Percentiles rank a stretch among this genome's conserved stretches.
phyloP scores from a whole-genome alignment of 257 asterid genomes.

The Thymus mandschuricus region DNA sequence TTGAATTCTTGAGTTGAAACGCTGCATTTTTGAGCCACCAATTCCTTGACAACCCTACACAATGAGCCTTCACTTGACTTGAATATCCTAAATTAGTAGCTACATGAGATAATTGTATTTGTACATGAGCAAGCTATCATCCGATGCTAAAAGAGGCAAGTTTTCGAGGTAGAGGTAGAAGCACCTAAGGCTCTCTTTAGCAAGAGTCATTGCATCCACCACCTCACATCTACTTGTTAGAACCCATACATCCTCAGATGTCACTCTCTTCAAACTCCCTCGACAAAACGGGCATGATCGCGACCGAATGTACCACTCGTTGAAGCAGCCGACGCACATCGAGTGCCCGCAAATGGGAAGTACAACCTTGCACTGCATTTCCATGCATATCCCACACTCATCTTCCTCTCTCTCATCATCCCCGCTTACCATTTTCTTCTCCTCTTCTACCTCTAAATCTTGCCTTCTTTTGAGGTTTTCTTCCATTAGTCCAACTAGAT shows the following conservation, averaged over 20 bases:
- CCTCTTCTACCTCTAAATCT: background rate
- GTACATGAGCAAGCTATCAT: conserved; percentile 47
- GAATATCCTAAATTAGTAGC: background rate
- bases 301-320: conserved; percentile 56
- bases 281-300: conserved; percentile 72
- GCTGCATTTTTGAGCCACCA: background rate
- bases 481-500: conserved; percentile 43
- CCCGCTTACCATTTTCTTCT: background rate
- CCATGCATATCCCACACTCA: conserved; percentile 82
- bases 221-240: conserved; percentile 49
- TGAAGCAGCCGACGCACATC: conserved; percentile 57
- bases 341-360: conserved; percentile 72
- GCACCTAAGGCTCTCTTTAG: conserved; percentile 51
- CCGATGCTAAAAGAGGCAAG: conserved; percentile 45
- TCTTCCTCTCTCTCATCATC: conserved; percentile 27
- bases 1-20: background rate
- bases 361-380: conserved; percentile 48
- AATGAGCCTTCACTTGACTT: background rate
- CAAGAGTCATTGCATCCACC: conserved; percentile 50
- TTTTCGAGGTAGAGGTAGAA: conserved; percentile 58
- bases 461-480: conserved; percentile 28
- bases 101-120: conserved; percentile 61
- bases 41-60: background rate
- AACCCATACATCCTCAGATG: conserved; percentile 58
- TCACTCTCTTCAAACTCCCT: conserved; percentile 56